Evolutionary conservation across 345 rosid species (phyloP), one percentile per base, ranked within the genome.

Genomic region (Salix exigua): DNA sequence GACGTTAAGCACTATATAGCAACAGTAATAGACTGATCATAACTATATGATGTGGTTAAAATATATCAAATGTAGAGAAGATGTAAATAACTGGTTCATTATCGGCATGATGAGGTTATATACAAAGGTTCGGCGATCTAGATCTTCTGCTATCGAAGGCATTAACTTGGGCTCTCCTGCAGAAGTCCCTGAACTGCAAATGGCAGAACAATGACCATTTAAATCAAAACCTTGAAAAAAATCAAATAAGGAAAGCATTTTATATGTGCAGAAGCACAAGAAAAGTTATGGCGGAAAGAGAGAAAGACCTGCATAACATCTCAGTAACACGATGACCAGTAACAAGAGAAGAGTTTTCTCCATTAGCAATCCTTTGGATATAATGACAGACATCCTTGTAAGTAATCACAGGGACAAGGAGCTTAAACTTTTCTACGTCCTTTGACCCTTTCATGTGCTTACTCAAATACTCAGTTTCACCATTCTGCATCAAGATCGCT

Each of bases 51-150:
- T 48, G 21, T 5, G n/a, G 50, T 10, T 42, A 30, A 31, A 5
- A 35, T 31, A 31, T 31, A 31, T 35, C 46, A n/a, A 63, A 65
- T 53, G 23, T 30, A 69, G 37, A 44, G 76, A 58, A 71, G 73
- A 69, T 33, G 46, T 10, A 31, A 73, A 46, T 78, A 78, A 89
- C 94, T 81, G 88, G 87, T 79, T 90, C 81, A 88, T 79, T 58
- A 90, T 88, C 50, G 94, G 91, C 91, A 82, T 87, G 83, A 88
- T 86, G 79, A 90, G 94, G 72, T 90, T 88, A 77, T 90, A 90
- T 37, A 90, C 74, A 67, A 88, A 90, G 64, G 94, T 90, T 30
- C 91, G 86, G 14, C 94, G 89, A 64, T 88, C 89, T 67, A 88
- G 87, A 73, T 88, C 91, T 77, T 86, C 94, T 44, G 83, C 90